phyloP scores from a whole-genome alignment of 2,329 filamentous ascomycete species.

The Penicillium sp. region DNA sequence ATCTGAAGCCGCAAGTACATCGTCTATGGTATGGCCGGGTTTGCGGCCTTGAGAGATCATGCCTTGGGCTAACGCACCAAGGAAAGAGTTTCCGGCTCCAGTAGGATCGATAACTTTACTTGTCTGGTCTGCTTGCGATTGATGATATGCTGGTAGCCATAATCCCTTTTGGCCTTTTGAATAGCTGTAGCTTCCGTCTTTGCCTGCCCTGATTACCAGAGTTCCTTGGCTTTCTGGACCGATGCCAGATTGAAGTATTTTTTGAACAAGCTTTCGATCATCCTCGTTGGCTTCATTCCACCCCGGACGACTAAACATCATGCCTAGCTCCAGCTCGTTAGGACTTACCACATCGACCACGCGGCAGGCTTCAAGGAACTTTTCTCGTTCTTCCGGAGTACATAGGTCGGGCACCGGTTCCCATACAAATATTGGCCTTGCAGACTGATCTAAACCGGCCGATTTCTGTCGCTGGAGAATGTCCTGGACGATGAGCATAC shows the following conservation, averaged over 20 bases:
- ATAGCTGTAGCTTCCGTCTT: slow-evolving; percentile 54
- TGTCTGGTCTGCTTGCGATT: slow-evolving; percentile 27
- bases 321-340: slow-evolving; percentile 84
- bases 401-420: slow-evolving; percentile 92
- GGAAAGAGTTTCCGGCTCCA: slow-evolving; percentile 87
- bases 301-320: slow-evolving; percentile 65
- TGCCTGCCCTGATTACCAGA: slow-evolving; percentile 56
- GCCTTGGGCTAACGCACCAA: slow-evolving; percentile 60
- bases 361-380: slow-evolving; percentile 51
- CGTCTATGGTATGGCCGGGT: slow-evolving; percentile 28
- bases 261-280: slow-evolving; percentile 30
- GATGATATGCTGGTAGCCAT: slow-evolving; percentile 78
- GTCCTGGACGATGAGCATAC: slow-evolving; percentile 69
- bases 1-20: slow-evolving; percentile 47
- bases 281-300: slow-evolving; percentile 28
- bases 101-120: slow-evolving; percentile 78
- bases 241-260: slow-evolving; percentile 34
- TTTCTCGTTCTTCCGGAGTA: slow-evolving; percentile 59
- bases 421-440: slow-evolving; percentile 78
- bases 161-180: slow-evolving; percentile 35
- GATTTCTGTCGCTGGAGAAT: slow-evolving; percentile 56
- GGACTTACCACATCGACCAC: slow-evolving; percentile 64
- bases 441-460: slow-evolving; percentile 30
- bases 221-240: slow-evolving; percentile 34
- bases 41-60: slow-evolving; percentile 43